Evolutionary conservation across 192 early-diverging fungal genomes (phyloP).

Genomic region (Backusella mclennaniae): DNA sequence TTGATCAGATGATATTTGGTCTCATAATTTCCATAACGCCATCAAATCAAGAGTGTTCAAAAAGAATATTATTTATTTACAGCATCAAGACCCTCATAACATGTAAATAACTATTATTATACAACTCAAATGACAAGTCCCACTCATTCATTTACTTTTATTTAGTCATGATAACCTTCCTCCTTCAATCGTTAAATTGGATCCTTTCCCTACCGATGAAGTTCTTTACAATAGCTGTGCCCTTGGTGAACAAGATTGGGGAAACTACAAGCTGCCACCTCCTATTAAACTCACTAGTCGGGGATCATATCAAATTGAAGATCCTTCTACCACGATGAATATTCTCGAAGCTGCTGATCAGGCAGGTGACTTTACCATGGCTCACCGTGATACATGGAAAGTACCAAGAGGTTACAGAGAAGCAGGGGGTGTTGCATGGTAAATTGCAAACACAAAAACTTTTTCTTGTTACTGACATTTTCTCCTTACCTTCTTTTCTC

Average conservation of each 20-base stretch:
- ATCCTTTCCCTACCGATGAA: conserved; percentile 28
- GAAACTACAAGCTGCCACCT: conserved; percentile 17
- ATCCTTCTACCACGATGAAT: conserved; percentile 2
- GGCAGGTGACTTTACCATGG: conserved; percentile 37
- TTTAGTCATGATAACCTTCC: conserved; percentile 32
- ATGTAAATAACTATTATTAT: conserved; percentile 18
- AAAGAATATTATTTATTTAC: conserved; percentile 31
- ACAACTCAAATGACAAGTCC: not conserved
- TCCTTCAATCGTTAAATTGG: conserved; percentile 29
- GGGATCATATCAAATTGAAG: conserved; percentile 3
- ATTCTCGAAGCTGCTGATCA: conserved; percentile 35
- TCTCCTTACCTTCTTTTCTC: conserved; percentile 4
- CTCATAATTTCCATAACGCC: conserved; percentile 35
- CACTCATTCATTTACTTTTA: not conserved
- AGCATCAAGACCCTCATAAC: conserved; percentile 32
- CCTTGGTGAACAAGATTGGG: conserved; percentile 29
- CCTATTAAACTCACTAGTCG: conserved; percentile 22
- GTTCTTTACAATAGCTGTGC: conserved; percentile 27
- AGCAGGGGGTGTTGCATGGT: conserved; percentile 34
- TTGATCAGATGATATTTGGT: conserved; percentile 38
- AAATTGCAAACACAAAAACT: not conserved
- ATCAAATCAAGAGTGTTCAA: conserved; percentile 33
- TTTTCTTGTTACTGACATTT: not conserved
- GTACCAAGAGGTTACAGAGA: conserved; percentile 36
- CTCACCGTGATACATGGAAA: conserved; percentile 39